A percentile compares a stretch with the other conserved stretches of the same genome.
phyloP scores from a whole-genome alignment of 352 stramenopile species.

The Halophytophthora batemanensis region DNA sequence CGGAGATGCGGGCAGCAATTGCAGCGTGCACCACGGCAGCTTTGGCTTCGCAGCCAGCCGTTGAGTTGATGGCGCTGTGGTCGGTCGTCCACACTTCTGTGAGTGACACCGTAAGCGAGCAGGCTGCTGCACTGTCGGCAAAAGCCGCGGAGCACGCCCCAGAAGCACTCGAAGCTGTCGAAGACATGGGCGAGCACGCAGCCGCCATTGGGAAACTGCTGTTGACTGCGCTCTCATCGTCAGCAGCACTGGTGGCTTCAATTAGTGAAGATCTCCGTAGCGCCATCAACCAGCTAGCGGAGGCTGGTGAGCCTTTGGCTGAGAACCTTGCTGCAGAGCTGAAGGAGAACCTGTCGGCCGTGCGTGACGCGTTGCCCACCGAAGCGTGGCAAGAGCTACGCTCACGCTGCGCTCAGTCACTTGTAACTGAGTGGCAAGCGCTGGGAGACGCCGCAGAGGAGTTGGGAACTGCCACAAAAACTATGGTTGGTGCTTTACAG shows the following conservation, averaged over 20 bases:
- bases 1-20: constrained; percentile 21
- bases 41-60: constrained; percentile 8
- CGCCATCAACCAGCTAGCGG: constrained; percentile 23
- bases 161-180: constrained; percentile 9
- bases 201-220: constrained; percentile 22
- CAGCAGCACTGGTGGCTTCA: constrained; percentile 17
- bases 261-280: constrained; percentile 27
- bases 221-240: constrained; percentile 20
- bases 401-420: constrained; percentile 9
- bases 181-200: constrained; percentile 9
- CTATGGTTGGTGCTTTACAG: background rate
- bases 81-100: constrained; percentile 22
- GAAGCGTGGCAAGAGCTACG: constrained; percentile 7
- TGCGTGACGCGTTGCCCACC: constrained; percentile 4
- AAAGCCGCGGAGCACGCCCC: background rate
- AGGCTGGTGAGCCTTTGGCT: constrained; percentile 10
- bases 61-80: constrained; percentile 33
- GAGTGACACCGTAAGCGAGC: constrained; percentile 18
- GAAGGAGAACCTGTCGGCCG: background rate
- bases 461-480: background rate
- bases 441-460: constrained; percentile 10
- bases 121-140: constrained; percentile 5
- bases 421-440: constrained; percentile 3
- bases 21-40: constrained; percentile 11
- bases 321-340: constrained; percentile 8